Conservation (phyloP, 768 basidiomycete species). For the Tephrocybe sp. region DNA sequence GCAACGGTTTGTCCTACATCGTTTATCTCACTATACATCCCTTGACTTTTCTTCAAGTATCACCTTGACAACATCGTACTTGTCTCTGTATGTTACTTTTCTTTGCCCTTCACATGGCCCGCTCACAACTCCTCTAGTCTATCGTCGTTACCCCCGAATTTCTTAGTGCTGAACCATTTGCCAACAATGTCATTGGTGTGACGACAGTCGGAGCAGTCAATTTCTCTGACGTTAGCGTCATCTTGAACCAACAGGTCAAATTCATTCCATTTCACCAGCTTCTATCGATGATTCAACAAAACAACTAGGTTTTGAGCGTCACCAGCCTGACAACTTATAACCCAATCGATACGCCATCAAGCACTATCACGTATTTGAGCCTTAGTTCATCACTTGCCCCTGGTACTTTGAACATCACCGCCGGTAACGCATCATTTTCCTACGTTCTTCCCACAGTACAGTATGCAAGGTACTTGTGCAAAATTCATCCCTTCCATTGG, state of each 20-base stretch:
- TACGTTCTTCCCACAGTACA: constrained; percentile 44
- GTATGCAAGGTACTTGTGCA: constrained; percentile 34
- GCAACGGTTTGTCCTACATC: constrained; percentile 29
- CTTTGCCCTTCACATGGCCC: not conserved
- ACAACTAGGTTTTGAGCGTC: constrained; percentile 31
- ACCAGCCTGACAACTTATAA: constrained; percentile 34
- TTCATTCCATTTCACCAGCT: not conserved
- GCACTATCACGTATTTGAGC: constrained; percentile 49
- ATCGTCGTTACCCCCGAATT: constrained; percentile 48
- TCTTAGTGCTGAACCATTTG: constrained; percentile 52
- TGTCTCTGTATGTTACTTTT: constrained; percentile 30
- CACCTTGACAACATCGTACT: constrained; percentile 52
- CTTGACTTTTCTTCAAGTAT: constrained; percentile 29
- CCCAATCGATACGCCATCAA: constrained; percentile 47
- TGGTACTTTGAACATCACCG: constrained; percentile 43
- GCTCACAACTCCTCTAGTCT: constrained; percentile 21
- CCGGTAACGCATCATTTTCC: constrained; percentile 39
- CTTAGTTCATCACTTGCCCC: constrained; percentile 37
- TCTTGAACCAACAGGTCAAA: constrained; percentile 38
- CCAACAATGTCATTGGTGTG: constrained; percentile 46
- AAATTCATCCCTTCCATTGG: not conserved
- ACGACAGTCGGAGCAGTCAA: constrained; percentile 49
- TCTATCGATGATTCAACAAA: not conserved
- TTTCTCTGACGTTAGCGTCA: constrained; percentile 35
- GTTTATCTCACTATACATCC: not conserved